Conservation (phyloP, 306 rosid species). For the Biancaea sappan region DNA sequence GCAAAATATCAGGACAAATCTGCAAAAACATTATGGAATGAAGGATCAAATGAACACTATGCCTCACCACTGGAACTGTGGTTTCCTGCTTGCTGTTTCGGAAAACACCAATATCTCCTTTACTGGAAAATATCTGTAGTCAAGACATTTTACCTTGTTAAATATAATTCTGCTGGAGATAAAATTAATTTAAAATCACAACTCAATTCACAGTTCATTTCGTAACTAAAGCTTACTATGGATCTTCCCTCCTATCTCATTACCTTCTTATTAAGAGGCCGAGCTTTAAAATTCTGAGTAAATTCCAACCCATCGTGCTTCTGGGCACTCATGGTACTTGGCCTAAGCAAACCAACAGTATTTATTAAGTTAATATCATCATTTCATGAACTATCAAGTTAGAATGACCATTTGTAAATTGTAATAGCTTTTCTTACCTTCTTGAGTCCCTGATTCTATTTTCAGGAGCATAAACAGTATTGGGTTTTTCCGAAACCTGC, state of each 20-base stretch:
- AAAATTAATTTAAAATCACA: constrained; percentile 8
- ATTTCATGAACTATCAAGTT: constrained; percentile 26
- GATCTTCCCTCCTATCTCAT: constrained; percentile 12
- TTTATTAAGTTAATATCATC: constrained; percentile 32
- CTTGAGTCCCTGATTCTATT: constrained; percentile 50
- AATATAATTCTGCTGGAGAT: neutral
- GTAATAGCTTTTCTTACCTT: constrained; percentile 53
- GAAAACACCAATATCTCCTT: constrained; percentile 86
- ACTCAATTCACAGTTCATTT: constrained; percentile 3
- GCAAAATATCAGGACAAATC: constrained; percentile 27
- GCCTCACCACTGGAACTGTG: constrained; percentile 74
- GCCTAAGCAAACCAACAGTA: constrained; percentile 47
- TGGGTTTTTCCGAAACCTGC: constrained; percentile 61
- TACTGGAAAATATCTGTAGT: constrained; percentile 84
- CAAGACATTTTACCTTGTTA: neutral
- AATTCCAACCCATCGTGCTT: constrained; percentile 55
- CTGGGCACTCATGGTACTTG: constrained; percentile 51
- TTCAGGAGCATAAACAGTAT: constrained; percentile 40
- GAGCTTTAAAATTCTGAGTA: constrained; percentile 67
- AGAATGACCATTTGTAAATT: constrained; percentile 30
- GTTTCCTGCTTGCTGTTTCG: constrained; percentile 79
- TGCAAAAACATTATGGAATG: constrained; percentile 1
- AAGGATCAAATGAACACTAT: constrained; percentile 14
- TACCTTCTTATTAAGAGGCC: constrained; percentile 83
- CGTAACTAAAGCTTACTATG: neutral